Percentiles rank a stretch among this genome's conserved stretches.
Conservation (phyloP, 2,329 filamentous ascomycete species). For the Botrytis fragariae region DNA sequence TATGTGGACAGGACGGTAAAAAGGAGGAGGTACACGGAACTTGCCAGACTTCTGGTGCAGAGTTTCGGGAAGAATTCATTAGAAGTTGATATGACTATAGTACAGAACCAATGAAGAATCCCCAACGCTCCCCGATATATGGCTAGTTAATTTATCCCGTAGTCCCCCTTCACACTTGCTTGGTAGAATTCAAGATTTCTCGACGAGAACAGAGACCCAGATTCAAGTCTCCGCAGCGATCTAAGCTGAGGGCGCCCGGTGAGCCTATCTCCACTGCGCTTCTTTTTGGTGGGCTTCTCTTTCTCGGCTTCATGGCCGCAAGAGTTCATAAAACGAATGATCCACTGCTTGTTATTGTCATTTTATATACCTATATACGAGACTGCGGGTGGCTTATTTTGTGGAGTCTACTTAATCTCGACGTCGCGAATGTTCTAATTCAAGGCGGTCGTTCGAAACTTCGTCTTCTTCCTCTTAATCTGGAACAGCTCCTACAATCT, state of each 20-base stretch:
- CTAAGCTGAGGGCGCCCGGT: not conserved
- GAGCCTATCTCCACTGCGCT: not conserved
- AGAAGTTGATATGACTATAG: not conserved
- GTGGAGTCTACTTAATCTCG: not conserved
- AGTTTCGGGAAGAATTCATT: not conserved
- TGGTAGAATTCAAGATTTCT: fast-evolving
- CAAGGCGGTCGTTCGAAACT: not conserved
- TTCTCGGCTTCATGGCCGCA: not conserved
- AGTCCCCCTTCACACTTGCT: not conserved
- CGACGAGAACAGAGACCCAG: not conserved
- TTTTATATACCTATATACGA: not conserved
- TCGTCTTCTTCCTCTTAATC: not conserved
- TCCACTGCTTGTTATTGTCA: not conserved
- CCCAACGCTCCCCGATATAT: not conserved
- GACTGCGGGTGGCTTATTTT: not conserved
- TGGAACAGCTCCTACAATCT: not conserved
- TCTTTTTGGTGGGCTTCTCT: not conserved
- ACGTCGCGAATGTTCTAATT: not conserved
- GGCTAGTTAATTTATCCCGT: not conserved
- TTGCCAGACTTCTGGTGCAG: not conserved
- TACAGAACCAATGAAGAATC: too few relatives aligned
- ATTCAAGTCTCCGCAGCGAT: not conserved
- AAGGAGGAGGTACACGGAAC: not conserved
- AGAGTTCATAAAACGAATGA: not conserved
- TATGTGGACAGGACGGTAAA: not conserved